Evolutionary conservation across 1,284 basidiomycete species (phyloP).

Genomic region (Inonotus obliquus): DNA sequence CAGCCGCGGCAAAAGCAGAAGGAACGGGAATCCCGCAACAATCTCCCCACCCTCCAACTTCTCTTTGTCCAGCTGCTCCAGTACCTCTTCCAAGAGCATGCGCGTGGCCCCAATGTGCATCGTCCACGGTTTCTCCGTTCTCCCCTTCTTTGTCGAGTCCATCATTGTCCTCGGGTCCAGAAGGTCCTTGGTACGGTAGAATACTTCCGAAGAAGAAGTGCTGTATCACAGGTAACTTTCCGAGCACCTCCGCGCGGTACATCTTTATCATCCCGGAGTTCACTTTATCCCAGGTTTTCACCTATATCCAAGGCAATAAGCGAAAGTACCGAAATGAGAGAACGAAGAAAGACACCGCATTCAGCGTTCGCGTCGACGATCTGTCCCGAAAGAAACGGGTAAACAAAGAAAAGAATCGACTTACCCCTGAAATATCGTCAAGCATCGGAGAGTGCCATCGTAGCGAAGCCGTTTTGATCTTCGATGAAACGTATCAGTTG

Average conservation of each 20-base stretch:
- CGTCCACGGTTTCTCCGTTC: slow-evolving; percentile 38
- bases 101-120: slow-evolving; percentile 39
- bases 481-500: not conserved
- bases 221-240: slow-evolving; percentile 94
- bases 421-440: slow-evolving; percentile 91
- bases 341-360: not conserved
- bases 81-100: slow-evolving; percentile 56
- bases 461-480: slow-evolving; percentile 94
- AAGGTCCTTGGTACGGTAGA: slow-evolving; percentile 66
- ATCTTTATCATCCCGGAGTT: slow-evolving; percentile 99
- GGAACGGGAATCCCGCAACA: slow-evolving; percentile 92
- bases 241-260: slow-evolving; percentile 93
- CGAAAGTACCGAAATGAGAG: too few species aligned
- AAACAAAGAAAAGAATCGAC: slow-evolving; percentile 20
- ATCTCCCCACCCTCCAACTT: slow-evolving; percentile 77
- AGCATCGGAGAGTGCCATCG: slow-evolving; percentile 99
- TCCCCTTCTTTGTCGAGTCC: slow-evolving; percentile 45
- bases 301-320: slow-evolving; percentile 34
- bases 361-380: not conserved
- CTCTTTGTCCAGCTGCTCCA: slow-evolving; percentile 42
- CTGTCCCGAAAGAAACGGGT: not conserved
- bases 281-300: slow-evolving; percentile 97
- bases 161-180: slow-evolving; percentile 34
- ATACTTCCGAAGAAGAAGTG: slow-evolving; percentile 94
- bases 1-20: slow-evolving; percentile 74